Evolutionary conservation across 2,329 filamentous ascomycete genomes (phyloP).

Genomic region (Stagonosporopsis rhizophila): DNA sequence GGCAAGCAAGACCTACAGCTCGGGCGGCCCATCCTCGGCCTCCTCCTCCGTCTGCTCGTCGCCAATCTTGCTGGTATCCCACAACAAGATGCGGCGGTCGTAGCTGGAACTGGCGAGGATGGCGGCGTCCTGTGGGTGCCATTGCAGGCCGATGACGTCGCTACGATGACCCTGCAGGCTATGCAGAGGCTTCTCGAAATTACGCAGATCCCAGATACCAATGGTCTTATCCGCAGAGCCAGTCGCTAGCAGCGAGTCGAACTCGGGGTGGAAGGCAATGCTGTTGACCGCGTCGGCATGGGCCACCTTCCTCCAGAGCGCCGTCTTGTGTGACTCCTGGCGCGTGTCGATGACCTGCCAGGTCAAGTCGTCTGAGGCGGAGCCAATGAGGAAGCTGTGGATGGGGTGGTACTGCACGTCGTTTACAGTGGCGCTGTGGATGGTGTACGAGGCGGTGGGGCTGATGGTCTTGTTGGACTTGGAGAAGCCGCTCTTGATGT

Average conservation of each 20-base stretch:
- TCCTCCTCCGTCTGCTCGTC: constrained; percentile 96
- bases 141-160: constrained; percentile 88
- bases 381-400: constrained; percentile 80
- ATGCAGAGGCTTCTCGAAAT: constrained; percentile 88
- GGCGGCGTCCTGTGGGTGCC: constrained; percentile 90
- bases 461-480: constrained; percentile 73
- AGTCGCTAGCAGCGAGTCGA: constrained; percentile 89
- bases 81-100: constrained; percentile 92
- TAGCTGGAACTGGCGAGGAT: constrained; percentile 92
- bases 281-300: constrained; percentile 95
- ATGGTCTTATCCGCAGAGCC: constrained; percentile 96
- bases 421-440: constrained; percentile 91
- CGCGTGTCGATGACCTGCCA: constrained; percentile 92
- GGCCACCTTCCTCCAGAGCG: constrained; percentile 74
- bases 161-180: constrained; percentile 87
- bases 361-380: constrained; percentile 93
- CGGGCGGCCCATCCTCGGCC: constrained; percentile 90
- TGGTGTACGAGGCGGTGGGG: constrained; percentile 78
- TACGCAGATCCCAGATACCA: constrained; percentile 92
- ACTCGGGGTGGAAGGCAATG: constrained; percentile 90
- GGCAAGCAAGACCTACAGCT: constrained; percentile 71
- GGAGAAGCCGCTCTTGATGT: constrained; percentile 75
- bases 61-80: constrained; percentile 90
- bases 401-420: constrained; percentile 95
- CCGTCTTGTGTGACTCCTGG: constrained; percentile 67